Conservation (phyloP, 257 asterid genomes). For the Solanum paucissectum region DNA sequence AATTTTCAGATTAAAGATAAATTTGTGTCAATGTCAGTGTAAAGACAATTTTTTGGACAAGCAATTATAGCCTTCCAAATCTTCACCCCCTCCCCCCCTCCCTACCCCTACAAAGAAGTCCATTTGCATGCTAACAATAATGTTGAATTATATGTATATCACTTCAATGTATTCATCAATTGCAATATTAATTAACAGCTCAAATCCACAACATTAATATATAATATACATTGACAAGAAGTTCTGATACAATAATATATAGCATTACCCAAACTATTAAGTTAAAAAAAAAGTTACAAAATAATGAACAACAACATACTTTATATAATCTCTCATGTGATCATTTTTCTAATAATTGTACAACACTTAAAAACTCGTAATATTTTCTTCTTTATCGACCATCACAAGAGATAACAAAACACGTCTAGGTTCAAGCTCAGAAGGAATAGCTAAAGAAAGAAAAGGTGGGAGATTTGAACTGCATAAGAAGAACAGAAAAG, state of each 20-base stretch:
- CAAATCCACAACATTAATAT: neutral
- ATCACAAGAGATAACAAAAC: neutral
- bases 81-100: neutral
- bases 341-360: neutral
- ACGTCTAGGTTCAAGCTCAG: slow-evolving; percentile 7
- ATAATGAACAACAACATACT: neutral
- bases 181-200: neutral
- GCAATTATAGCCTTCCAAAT: neutral
- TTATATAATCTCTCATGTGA: neutral
- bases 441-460: slow-evolving; percentile 13
- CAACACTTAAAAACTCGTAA: neutral
- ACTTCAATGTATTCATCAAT: neutral
- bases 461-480: slow-evolving; percentile 13
- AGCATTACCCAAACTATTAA: neutral
- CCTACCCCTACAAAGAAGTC: neutral
- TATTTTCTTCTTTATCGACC: neutral
- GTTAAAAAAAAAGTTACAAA: neutral
- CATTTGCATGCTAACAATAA: neutral
- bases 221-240: neutral
- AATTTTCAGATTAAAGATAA: neutral
- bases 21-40: neutral
- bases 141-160: neutral
- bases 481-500: neutral
- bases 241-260: neutral
- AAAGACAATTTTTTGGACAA: neutral